Percentiles rank a stretch among this genome's conserved stretches.
These are phyloP conservation scores for Cercospora sp. DNA, from an alignment of 2,329 filamentous ascomycete species.

Conservation along the genomic window DNA sequence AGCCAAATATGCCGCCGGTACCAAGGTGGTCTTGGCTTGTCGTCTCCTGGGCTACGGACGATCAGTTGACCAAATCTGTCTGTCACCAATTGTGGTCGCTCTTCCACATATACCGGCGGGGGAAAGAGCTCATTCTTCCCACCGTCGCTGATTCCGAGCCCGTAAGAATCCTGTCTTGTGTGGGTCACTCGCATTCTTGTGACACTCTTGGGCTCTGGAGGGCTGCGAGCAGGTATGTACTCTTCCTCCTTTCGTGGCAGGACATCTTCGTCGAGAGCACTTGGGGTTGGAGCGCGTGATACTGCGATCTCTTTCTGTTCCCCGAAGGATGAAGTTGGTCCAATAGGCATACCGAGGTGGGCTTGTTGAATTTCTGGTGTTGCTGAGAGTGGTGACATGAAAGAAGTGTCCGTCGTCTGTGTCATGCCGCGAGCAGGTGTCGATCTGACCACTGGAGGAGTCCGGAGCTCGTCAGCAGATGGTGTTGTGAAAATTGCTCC, in stretches of 20 bases:
- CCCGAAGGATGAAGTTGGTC: slow-evolving; percentile 31
- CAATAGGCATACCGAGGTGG: slow-evolving; percentile 32
- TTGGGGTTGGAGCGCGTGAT: slow-evolving; percentile 12
- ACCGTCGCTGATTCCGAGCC: slow-evolving; percentile 30
- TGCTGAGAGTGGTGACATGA: slow-evolving; percentile 34
- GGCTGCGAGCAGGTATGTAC: neutral
- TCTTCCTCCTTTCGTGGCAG: neutral
- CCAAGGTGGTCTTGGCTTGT: slow-evolving; percentile 28
- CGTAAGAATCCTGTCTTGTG: slow-evolving; percentile 30
- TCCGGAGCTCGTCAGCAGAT: slow-evolving; percentile 31
- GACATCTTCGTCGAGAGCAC: neutral
- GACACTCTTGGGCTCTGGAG: neutral
- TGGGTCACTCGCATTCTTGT: slow-evolving; percentile 21
- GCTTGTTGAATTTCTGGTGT: slow-evolving; percentile 37
- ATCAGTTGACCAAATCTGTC: slow-evolving; percentile 37
- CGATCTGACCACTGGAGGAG: slow-evolving; percentile 10
- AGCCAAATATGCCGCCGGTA: slow-evolving; percentile 35
- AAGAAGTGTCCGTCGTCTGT: slow-evolving; percentile 27
- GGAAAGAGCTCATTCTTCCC: slow-evolving; percentile 30
- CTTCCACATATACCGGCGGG: slow-evolving; percentile 24
- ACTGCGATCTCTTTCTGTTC: slow-evolving; percentile 32
- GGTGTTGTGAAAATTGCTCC: slow-evolving; percentile 32
- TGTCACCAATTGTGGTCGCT: slow-evolving; percentile 32
- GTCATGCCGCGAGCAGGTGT: slow-evolving; percentile 18
- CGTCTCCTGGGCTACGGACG: slow-evolving; percentile 30